phyloP scores from a whole-genome alignment of 352 stramenopile species.

The Phytophthora pseudosyringae region DNA sequence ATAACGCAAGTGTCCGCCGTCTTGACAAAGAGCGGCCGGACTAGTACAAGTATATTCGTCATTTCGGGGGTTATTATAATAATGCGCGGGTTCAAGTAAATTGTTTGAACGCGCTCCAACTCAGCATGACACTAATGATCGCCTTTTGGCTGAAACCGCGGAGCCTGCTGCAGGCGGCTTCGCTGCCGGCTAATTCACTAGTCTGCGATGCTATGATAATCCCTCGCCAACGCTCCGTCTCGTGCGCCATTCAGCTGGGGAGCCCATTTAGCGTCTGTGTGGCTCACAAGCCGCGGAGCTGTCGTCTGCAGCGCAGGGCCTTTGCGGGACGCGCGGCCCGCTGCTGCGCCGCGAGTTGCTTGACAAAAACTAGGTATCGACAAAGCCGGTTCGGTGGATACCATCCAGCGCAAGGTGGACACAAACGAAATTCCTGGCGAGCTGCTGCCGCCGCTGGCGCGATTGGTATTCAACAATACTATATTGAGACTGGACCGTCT shows the following conservation, averaged over 20 bases:
- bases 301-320: neutral
- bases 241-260: constrained; percentile 22
- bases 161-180: neutral
- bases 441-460: neutral
- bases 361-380: constrained; percentile 9
- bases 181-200: constrained; percentile 16
- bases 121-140: neutral
- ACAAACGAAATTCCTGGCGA: constrained; percentile 40
- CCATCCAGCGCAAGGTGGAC: constrained; percentile 28
- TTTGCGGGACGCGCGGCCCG: constrained; percentile 25
- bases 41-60: neutral
- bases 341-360: constrained; percentile 17
- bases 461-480: too few species aligned
- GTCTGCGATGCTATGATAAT: neutral
- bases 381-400: constrained; percentile 30
- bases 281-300: constrained; percentile 18
- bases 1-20: constrained; percentile 12
- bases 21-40: constrained; percentile 1
- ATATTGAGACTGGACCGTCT: constrained; percentile 2
- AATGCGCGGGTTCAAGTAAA: constrained; percentile 22
- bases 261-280: constrained; percentile 16
- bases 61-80: constrained; percentile 9
- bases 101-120: constrained; percentile 11
- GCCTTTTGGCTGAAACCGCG: neutral
- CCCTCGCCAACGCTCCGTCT: constrained; percentile 16